Evolutionary conservation across 371 early-diverging fungal species (phyloP).

Genomic region (Rhizomucor pusillus): DNA sequence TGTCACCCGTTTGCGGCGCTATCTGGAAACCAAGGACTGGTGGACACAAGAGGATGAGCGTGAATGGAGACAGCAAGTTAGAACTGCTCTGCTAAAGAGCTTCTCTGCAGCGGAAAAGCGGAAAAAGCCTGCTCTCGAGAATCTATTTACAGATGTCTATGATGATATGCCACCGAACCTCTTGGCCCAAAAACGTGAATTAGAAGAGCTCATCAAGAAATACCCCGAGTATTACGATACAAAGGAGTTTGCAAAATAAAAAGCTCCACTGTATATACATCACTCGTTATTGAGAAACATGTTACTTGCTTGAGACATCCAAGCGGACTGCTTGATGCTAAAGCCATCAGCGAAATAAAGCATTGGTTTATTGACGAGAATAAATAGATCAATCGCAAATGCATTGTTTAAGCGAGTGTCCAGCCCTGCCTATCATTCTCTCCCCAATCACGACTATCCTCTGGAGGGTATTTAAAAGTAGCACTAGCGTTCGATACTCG

Average conservation of each 20-base stretch:
- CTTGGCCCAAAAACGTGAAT: constrained; percentile 74
- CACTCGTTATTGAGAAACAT: no score
- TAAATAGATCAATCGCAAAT: no score
- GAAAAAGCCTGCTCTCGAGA: constrained; percentile 82
- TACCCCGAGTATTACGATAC: constrained; percentile 86
- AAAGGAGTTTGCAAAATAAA: constrained; percentile 35
- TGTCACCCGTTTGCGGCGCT: constrained; percentile 86
- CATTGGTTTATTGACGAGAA: no score
- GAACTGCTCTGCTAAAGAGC: constrained; percentile 72
- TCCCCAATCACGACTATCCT: constrained; percentile 13
- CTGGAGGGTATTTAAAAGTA: no score
- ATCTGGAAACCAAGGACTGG: constrained; percentile 81
- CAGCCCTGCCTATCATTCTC: constrained; percentile 21
- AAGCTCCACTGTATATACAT: no score
- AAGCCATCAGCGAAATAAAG: no score
- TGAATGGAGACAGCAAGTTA: constrained; percentile 53
- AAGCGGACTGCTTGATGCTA: no score
- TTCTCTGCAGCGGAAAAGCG: constrained; percentile 85
- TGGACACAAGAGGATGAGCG: constrained; percentile 86
- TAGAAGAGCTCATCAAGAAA: constrained; percentile 74
- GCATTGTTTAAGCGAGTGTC: constrained; percentile 26
- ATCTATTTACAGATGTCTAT: constrained; percentile 94
- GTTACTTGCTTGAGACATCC: no score
- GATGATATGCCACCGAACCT: constrained; percentile 80
- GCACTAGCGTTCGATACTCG: constrained; percentile 4